Conservation (phyloP, 495 filamentous ascomycete genomes). For the Penicillium diatomitis region DNA sequence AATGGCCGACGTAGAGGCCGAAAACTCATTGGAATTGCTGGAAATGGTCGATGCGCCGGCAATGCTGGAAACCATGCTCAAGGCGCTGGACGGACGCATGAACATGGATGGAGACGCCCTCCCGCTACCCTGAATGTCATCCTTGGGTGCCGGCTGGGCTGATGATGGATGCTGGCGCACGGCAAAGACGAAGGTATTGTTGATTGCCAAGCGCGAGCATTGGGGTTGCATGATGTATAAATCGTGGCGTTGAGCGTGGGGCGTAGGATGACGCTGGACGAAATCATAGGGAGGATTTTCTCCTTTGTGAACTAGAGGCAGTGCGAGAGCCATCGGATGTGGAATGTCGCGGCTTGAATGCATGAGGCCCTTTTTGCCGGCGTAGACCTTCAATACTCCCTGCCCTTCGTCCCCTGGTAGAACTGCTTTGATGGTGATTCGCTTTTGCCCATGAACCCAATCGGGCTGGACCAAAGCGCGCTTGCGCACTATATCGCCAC, state of each 20-base stretch:
- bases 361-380: constrained; percentile 89
- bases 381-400: constrained; percentile 86
- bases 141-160: constrained; percentile 33
- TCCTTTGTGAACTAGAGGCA: constrained; percentile 84
- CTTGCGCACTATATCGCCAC: constrained; percentile 76
- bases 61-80: constrained; percentile 62
- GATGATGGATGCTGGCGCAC: constrained; percentile 87
- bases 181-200: constrained; percentile 96
- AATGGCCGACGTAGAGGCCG: constrained; percentile 38
- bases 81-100: constrained; percentile 64
- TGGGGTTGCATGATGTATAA: constrained; percentile 95
- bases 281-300: constrained; percentile 93
- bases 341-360: constrained; percentile 92
- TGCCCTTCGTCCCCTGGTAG: constrained; percentile 85
- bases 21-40: constrained; percentile 35
- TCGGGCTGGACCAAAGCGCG: constrained; percentile 83
- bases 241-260: constrained; percentile 92
- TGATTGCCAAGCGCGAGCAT: constrained; percentile 73
- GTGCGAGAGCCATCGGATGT: constrained; percentile 79
- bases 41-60: constrained; percentile 32
- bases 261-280: constrained; percentile 85
- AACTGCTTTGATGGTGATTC: constrained; percentile 85
- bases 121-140: constrained; percentile 32
- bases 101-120: constrained; percentile 60
- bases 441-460: constrained; percentile 79